phyloP scores from a whole-genome alignment of 2,329 filamentous ascomycete genomes.

The Aspergillus sp. region DNA sequence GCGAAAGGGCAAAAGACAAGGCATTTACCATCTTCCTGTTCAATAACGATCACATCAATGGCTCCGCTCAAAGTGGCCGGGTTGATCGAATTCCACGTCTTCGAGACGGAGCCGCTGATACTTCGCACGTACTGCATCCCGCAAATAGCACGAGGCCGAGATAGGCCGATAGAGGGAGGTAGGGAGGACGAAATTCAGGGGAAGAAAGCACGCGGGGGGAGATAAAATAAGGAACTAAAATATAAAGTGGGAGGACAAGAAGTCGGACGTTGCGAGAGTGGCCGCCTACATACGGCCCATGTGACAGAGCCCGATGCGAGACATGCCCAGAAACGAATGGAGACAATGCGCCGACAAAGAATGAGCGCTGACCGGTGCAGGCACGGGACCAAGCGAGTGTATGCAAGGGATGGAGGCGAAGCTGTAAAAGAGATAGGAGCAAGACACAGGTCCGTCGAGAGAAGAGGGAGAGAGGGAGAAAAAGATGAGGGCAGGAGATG shows the following conservation, averaged over 20 bases:
- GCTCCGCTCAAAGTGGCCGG: slow-evolving; percentile 94
- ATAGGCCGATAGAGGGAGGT: slow-evolving; percentile 4
- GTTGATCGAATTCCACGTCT: slow-evolving; percentile 99
- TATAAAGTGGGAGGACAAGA: slow-evolving; percentile 10
- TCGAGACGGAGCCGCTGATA: slow-evolving; percentile 91
- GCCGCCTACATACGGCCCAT: slow-evolving; percentile 36
- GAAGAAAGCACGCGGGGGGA: neutral
- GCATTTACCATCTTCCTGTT: slow-evolving; percentile 80
- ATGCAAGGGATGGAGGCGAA: neutral
- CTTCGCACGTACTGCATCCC: slow-evolving; percentile 97
- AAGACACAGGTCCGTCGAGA: neutral
- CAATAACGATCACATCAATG: slow-evolving; percentile 98
- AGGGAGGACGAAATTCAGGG: slow-evolving; percentile 1
- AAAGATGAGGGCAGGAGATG: neutral
- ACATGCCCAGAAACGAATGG: neutral
- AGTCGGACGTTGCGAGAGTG: slow-evolving; percentile 18
- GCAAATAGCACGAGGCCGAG: slow-evolving; percentile 14
- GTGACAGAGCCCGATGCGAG: slow-evolving; percentile 30
- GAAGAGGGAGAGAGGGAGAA: neutral
- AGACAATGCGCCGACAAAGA: neutral
- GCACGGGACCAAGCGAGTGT: slow-evolving; percentile 7
- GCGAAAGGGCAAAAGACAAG: neutral
- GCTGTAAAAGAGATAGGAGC: neutral
- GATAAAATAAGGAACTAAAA: slow-evolving; percentile 1
- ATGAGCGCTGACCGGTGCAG: neutral